Base-by-base conservation (phyloP, 2,329 filamentous ascomycete species). In the Diplocarpon rosae region DNA sequence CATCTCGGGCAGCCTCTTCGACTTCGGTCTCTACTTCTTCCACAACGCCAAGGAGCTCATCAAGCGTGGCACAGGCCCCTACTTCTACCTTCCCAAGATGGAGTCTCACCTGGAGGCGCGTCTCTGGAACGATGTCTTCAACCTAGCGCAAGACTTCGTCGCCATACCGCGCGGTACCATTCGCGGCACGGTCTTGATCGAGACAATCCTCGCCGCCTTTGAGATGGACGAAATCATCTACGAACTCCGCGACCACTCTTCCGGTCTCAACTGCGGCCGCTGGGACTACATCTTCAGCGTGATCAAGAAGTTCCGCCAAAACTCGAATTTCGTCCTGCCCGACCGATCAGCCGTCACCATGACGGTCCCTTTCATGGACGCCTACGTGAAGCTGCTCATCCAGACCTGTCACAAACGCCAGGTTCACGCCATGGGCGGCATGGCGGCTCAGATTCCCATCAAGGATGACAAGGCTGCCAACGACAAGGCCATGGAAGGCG, bases 211-310 rank as follows among this genome's bases (percentile, higher is more conserved):
- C 35, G 92, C 92, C 34, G 92, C 90, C 13, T 98, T 98, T 61
- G 92, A 98, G 75, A 98, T 98, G 92, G 92, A 98, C 60, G 92
- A 98, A 79, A 96, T 98, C 68, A 96, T 98, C 69, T 98, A 95
- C 67, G 92, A 96, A 72, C 82, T 98, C 56, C 84, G 92, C 49
- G 90, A 96, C 63, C 92, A 98, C 73, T 90, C 83, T 65, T 84
- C 90, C 6, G 92, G 92, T 38, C 78, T 98, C 61, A 98, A 98
- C 79, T 96, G 92, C 68, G 92, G 92, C 53, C 84, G 92, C 56
- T 98, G 92, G 92, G 92, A 98, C 65, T 98, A 98, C 75, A 96
- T 98, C 70, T 98, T 98, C 76, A 92, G 84, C 65, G 87, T 90
- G 62, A 96, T 98, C 74, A 98, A 98, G 78, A 95, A 94, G 68